Evolutionary conservation across 306 rosid species (phyloP).

Genomic region (Dryas alaskensis): DNA sequence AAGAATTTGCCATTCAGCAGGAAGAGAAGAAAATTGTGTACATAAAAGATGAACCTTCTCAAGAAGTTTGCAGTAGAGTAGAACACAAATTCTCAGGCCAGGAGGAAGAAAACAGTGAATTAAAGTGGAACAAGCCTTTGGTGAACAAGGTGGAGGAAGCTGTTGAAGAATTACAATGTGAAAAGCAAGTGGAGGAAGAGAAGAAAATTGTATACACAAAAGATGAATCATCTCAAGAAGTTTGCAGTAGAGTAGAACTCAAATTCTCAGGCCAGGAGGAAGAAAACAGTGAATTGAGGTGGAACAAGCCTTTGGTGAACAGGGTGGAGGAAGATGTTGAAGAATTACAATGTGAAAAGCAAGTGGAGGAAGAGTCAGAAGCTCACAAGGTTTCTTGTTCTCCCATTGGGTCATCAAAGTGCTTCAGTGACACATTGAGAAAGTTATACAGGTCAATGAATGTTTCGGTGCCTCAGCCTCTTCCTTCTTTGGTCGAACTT

Average conservation of each 20-base stretch:
- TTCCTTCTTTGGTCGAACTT: slow-evolving; percentile 62
- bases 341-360: slow-evolving; percentile 23
- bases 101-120: slow-evolving; percentile 32
- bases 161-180: slow-evolving; percentile 16
- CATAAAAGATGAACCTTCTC: slow-evolving; percentile 26
- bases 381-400: slow-evolving; percentile 26
- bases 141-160: slow-evolving; percentile 19
- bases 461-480: slow-evolving; percentile 70
- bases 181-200: slow-evolving; percentile 27
- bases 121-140: slow-evolving; percentile 23
- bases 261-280: slow-evolving; percentile 26
- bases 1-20: slow-evolving; percentile 35
- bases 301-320: slow-evolving; percentile 25
- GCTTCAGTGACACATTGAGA: slow-evolving; percentile 45
- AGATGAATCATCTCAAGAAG: slow-evolving; percentile 29
- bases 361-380: slow-evolving; percentile 35
- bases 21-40: slow-evolving; percentile 29
- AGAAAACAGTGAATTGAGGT: slow-evolving; percentile 31
- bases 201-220: slow-evolving; percentile 20
- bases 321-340: slow-evolving; percentile 5
- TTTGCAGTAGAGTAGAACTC: slow-evolving; percentile 23
- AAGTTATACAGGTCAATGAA: slow-evolving; percentile 67
- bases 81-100: slow-evolving; percentile 23
- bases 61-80: slow-evolving; percentile 26
- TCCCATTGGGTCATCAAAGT: slow-evolving; percentile 46